phyloP scores from a whole-genome alignment of 805 yeast genomes.

The Kodamaea hsintzibuensis region DNA sequence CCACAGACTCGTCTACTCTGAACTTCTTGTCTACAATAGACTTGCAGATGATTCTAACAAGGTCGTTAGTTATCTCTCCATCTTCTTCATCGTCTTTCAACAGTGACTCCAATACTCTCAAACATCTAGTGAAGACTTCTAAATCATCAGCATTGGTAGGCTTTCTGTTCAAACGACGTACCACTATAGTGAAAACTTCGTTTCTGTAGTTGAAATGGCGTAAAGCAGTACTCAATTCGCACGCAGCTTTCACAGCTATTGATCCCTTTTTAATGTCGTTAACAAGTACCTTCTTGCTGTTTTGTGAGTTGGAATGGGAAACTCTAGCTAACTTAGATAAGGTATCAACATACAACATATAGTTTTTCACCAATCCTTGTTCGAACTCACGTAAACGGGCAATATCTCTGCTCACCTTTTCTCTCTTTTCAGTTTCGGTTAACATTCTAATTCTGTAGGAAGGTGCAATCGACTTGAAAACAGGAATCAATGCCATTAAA shows the following conservation, averaged over 20 bases:
- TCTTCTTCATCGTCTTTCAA: constrained; percentile 72
- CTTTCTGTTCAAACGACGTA: constrained; percentile 65
- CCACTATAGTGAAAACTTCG: constrained; percentile 68
- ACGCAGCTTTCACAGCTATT: constrained; percentile 72
- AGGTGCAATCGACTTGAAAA: constrained; percentile 84
- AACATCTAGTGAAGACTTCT: constrained; percentile 54
- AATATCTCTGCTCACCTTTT: constrained; percentile 81
- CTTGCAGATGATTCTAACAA: constrained; percentile 66
- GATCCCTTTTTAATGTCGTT: constrained; percentile 49
- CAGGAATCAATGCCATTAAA: constrained; percentile 76
- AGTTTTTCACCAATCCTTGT: constrained; percentile 69
- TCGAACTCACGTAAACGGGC: constrained; percentile 77
- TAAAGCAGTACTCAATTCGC: constrained; percentile 65
- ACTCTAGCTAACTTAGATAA: constrained; percentile 46
- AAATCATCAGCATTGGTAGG: constrained; percentile 52
- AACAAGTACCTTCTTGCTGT: constrained; percentile 29
- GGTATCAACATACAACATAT: constrained; percentile 63
- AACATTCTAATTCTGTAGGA: constrained; percentile 83
- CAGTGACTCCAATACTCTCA: constrained; percentile 67
- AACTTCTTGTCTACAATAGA: constrained; percentile 72
- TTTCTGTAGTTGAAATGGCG: constrained; percentile 79
- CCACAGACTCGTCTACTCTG: constrained; percentile 79
- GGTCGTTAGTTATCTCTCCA: constrained; percentile 79
- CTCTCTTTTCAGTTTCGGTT: constrained; percentile 76
- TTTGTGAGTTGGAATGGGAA: constrained; percentile 38